A percentile compares a stretch with the other conserved stretches of the same genome.
Evolutionary conservation across 2,329 filamentous ascomycete genomes (phyloP).

Genomic region (Alternaria tenuissima): DNA sequence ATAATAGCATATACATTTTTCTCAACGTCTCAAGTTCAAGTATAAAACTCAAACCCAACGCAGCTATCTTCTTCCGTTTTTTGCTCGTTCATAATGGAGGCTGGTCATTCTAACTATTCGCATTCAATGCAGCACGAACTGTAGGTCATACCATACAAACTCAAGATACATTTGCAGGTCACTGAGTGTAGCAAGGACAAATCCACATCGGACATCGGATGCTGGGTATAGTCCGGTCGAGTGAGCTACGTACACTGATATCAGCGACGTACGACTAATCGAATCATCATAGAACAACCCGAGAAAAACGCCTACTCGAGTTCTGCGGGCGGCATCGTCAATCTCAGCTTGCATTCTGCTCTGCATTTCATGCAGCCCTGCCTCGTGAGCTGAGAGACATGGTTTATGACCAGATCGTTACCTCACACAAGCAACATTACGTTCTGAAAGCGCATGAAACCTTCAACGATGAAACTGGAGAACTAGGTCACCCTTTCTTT

Average conservation of each 20-base stretch:
- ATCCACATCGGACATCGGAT: no score
- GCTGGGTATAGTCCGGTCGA: neutral
- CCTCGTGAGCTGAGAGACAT: neutral
- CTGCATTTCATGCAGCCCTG: neutral
- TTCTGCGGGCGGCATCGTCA: neutral
- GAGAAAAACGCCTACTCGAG: neutral
- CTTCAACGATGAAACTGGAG: neutral
- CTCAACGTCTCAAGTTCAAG: neutral
- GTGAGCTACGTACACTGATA: neutral
- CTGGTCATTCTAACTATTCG: neutral
- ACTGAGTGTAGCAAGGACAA: no score
- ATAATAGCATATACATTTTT: neutral
- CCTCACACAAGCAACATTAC: neutral
- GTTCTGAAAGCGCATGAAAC: neutral
- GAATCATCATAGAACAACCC: neutral
- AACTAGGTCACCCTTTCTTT: neutral
- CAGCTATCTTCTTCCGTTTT: neutral
- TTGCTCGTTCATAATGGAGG: neutral
- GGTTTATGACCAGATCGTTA: neutral
- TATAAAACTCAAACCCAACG: neutral
- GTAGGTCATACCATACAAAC: no score
- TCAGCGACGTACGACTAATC: neutral
- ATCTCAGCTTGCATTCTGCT: neutral
- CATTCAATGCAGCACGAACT: no score
- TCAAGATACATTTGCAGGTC: no score